phyloP scores from a whole-genome alignment of 2,329 filamentous ascomycete species.

The Trichoderma sp. region DNA sequence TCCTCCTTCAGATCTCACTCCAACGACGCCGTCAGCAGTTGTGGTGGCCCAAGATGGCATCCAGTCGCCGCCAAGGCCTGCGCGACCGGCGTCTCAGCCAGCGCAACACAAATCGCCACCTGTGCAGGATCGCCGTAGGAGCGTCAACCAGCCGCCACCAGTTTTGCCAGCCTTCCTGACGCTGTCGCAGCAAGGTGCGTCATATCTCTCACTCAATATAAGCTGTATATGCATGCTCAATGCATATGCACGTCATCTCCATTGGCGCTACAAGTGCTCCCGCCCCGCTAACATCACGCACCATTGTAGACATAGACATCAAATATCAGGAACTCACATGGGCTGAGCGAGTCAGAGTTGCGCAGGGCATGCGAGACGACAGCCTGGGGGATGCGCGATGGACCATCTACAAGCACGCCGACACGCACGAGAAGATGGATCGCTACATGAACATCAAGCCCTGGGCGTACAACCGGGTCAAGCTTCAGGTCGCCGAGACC shows the following conservation, averaged over 20 bases:
- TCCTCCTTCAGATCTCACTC: conserved; percentile 36
- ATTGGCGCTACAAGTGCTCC: neutral
- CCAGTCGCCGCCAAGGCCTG: conserved; percentile 11
- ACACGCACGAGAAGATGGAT: conserved; percentile 53
- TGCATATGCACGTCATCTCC: conserved; percentile 14
- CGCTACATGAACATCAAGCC: conserved; percentile 88
- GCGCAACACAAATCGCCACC: conserved; percentile 7
- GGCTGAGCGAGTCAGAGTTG: conserved; percentile 49
- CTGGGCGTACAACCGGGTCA: conserved; percentile 82
- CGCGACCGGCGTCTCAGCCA: neutral
- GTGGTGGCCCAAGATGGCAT: conserved; percentile 39
- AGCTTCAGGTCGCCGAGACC: conserved; percentile 71
- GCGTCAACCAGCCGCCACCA: conserved; percentile 22
- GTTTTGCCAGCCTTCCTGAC: conserved; percentile 41
- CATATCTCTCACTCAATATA: neutral
- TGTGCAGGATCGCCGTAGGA: conserved; percentile 16
- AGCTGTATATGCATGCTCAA: neutral
- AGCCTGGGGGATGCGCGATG: conserved; percentile 33
- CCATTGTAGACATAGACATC: conserved; percentile 42
- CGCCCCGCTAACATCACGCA: conserved; percentile 16
- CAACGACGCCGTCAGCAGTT: conserved; percentile 30
- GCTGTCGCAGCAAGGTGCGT: conserved; percentile 37
- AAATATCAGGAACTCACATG: conserved; percentile 54
- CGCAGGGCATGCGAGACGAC: conserved; percentile 39
- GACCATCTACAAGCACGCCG: conserved; percentile 36